Evolutionary conservation across 2,329 filamentous ascomycete species (phyloP).

Genomic region (Periconia sp.): DNA sequence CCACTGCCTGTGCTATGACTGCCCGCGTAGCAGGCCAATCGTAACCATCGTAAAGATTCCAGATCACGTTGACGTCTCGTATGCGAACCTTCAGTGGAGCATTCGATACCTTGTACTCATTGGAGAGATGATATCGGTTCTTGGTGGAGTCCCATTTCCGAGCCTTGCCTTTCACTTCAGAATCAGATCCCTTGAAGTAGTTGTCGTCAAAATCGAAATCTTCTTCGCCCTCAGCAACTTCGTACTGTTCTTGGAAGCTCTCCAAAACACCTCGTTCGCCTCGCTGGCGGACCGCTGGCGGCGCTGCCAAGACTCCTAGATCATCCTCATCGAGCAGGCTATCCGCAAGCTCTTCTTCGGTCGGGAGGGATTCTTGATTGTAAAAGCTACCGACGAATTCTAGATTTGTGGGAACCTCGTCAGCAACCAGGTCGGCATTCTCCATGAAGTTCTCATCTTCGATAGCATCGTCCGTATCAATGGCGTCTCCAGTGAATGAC

Average conservation of each 20-base stretch:
- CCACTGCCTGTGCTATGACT: constrained; percentile 82
- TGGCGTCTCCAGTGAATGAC: constrained; percentile 86
- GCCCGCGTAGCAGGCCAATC: constrained; percentile 91
- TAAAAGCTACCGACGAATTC: constrained; percentile 60
- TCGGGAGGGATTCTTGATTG: constrained; percentile 45
- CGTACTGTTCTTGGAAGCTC: constrained; percentile 57
- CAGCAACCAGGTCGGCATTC: constrained; percentile 41
- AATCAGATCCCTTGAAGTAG: constrained; percentile 67
- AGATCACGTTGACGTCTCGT: constrained; percentile 88
- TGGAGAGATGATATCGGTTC: constrained; percentile 71
- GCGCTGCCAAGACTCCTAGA: constrained; percentile 37
- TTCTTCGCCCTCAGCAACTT: constrained; percentile 58
- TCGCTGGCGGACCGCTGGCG: constrained; percentile 30
- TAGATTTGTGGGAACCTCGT: constrained; percentile 44
- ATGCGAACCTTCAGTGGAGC: constrained; percentile 78
- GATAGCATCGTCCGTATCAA: constrained; percentile 62
- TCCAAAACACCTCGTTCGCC: constrained; percentile 47
- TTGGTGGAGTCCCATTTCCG: constrained; percentile 79
- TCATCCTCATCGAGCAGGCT: constrained; percentile 46
- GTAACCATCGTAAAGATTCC: constrained; percentile 97
- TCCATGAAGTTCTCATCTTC: constrained; percentile 49
- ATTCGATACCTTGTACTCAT: constrained; percentile 60
- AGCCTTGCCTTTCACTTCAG: constrained; percentile 65
- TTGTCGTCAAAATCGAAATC: constrained; percentile 75
- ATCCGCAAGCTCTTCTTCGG: constrained; percentile 46